Evolutionary conservation across 352 stramenopile species (phyloP), one percentile per base, ranked within the genome.

Genomic region (Pythium insidiosum): DNA sequence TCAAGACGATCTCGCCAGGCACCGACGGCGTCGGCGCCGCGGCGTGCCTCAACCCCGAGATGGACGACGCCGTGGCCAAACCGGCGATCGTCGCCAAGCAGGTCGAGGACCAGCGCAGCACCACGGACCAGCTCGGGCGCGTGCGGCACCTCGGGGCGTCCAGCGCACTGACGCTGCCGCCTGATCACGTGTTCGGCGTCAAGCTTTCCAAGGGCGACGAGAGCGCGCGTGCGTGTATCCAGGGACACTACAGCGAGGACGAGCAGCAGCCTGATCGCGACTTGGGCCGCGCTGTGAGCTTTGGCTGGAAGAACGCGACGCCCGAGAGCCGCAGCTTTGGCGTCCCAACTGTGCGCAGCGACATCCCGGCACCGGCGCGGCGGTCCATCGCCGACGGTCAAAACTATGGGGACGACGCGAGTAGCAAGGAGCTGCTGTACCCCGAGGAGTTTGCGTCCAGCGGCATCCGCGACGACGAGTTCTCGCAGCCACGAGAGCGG

Each of bases 371-470:
- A 24, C 84, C 85, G 16, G 56, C 57, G 5, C 73, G 63, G 9
- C 54, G 74, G 13, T 96, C 84, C 5, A 66, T 97, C n/a, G 86
- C 84, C 6, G 84, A 96, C 50, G 65, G 53, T 25, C 84, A 96
- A 51, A 97, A 97, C 53, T 96, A 95, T 51, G 86, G 86, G 36
- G 84, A 96, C 44, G 84, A 96, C 56, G 61, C 69, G 19, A 73
- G 56, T 43, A 80, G 73, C 30, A 70, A 88, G 28, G 71, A 88
- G 36, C 66, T 97, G 39, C 50, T 97, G 25, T 89, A 95, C 48
- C 84, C 86, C 0, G 73, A 87, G 24, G 53, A 86, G 46, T 94
- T 95, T 56, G 68, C 79, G 13, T 75, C 67, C 7, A 71, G 82
- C 38, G 84, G 84, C 22, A 68, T 96, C 23, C 52, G 72, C 31